Base-by-base conservation (phyloP, 2,329 filamentous ascomycete genomes). In the Colletotrichum sublineola region DNA sequence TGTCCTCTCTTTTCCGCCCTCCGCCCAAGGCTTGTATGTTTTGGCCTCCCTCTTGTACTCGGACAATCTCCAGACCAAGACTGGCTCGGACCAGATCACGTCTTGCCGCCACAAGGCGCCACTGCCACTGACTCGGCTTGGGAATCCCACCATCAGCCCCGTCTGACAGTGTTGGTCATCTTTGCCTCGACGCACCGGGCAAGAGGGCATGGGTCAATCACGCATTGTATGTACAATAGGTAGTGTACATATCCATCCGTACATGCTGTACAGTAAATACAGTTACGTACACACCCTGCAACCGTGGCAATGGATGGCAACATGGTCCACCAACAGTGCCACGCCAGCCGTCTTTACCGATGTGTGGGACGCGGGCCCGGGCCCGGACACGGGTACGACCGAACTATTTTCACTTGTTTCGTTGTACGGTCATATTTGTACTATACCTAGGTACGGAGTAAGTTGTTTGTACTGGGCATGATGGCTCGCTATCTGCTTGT, bases 261-360 rank as follows among this genome's bases (percentile, higher is more conserved):
- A 24, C 24, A 24, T 24, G 24, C 24, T 24, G 24, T 24, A 24
- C 24, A 24, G 24, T 24, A 24, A 24, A 24, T 24, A 24, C 24
- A 24, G 1, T 24, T 24, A 24, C 24, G 9, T 53, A 33, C 2
- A 20, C 12, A 24, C 24, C 24, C 15, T 7, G 24, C 29, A 33
- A 14, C 33, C n/a, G 5, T 7, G 14, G 40, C 33, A 31, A 52
- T 29, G 55, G 36, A 36, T 57, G 36, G 20, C 36, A 52, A 36
- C 60, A 29, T 38, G 44, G 33, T 18, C 67, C 67, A 65, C 67
- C 24, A 9, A n/a, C 56, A 50, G 42, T 68, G 57, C n/a, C 63
- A 71, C 40, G 38, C 53, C 67, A 40, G 56, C 63, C 56, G 68
- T 46, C 68, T 56, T 48, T 68, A 46, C 64, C 68, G 58, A 68